Evolutionary conservation across 164 flowering plant species (phyloP).

Genomic region (Cinnamomum micranthum): DNA sequence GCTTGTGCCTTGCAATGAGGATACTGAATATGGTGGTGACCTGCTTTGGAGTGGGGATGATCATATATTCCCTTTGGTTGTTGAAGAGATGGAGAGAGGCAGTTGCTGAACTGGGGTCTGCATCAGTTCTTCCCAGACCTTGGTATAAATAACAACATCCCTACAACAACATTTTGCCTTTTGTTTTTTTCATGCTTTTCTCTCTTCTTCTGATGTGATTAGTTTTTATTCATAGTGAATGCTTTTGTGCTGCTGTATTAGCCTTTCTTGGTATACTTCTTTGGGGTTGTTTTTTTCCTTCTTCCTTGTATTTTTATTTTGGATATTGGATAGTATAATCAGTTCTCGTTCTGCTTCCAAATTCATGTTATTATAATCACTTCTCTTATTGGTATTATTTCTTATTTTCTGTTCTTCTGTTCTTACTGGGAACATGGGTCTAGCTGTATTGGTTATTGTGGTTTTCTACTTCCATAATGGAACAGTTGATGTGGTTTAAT

Average conservation of each 20-base stretch:
- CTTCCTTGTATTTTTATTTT: neutral
- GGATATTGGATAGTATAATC: neutral
- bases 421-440: too few relatives aligned
- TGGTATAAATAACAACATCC: conserved; percentile 26
- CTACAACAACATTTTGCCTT: neutral
- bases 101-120: conserved; percentile 14
- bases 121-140: conserved; percentile 24
- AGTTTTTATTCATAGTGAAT: neutral
- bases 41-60: conserved; percentile 36
- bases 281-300: neutral
- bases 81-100: conserved; percentile 40
- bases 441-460: too few relatives aligned
- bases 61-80: conserved; percentile 54
- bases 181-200: conserved; percentile 1
- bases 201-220: neutral
- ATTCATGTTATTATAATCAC: neutral
- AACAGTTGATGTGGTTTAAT: too few relatives aligned
- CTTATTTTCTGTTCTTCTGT: too few relatives aligned
- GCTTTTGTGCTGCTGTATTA: neutral
- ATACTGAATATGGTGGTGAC: conserved; percentile 23
- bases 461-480: too few relatives aligned
- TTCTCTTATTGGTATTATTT: too few relatives aligned
- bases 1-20: conserved; percentile 29
- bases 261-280: neutral
- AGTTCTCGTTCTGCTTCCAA: neutral